Conservation (phyloP, 1,139 yeast genomes). For the Debaryomyces sp. region DNA sequence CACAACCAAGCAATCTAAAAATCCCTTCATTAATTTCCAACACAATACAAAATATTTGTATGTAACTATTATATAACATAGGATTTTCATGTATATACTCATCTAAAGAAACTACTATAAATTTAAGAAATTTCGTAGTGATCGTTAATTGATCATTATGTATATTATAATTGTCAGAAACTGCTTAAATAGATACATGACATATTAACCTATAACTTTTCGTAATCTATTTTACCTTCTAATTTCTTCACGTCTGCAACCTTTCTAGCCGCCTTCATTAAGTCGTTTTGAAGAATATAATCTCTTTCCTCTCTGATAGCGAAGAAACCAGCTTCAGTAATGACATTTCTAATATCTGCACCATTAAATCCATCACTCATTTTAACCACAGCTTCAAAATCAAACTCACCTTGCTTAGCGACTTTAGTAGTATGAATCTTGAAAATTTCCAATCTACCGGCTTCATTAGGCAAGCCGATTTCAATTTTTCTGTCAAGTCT, state of each 20-base stretch:
- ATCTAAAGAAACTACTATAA: constrained; percentile 1
- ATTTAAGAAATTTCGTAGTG: background rate
- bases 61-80: background rate
- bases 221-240: constrained; percentile 95
- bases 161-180: background rate
- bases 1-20: background rate
- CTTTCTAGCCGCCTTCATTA: constrained; percentile 97
- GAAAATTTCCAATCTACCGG: constrained; percentile 91
- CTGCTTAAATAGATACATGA: constrained; percentile 1
- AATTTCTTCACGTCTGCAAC: constrained; percentile 96
- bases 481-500: constrained; percentile 97
- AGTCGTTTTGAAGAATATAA: constrained; percentile 87
- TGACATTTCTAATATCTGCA: constrained; percentile 96
- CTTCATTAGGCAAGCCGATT: constrained; percentile 95
- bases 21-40: background rate
- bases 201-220: constrained; percentile 60
- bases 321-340: constrained; percentile 98
- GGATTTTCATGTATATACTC: constrained; percentile 8
- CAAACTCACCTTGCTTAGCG: constrained; percentile 92
- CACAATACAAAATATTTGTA: background rate
- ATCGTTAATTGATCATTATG: constrained; percentile 3
- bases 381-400: constrained; percentile 94
- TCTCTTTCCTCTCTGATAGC: constrained; percentile 98
- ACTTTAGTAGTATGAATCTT: constrained; percentile 91
- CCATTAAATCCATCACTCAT: constrained; percentile 99